phyloP scores from a whole-genome alignment of 2,329 filamentous ascomycete genomes.

The Colletotrichum eremochloae region DNA sequence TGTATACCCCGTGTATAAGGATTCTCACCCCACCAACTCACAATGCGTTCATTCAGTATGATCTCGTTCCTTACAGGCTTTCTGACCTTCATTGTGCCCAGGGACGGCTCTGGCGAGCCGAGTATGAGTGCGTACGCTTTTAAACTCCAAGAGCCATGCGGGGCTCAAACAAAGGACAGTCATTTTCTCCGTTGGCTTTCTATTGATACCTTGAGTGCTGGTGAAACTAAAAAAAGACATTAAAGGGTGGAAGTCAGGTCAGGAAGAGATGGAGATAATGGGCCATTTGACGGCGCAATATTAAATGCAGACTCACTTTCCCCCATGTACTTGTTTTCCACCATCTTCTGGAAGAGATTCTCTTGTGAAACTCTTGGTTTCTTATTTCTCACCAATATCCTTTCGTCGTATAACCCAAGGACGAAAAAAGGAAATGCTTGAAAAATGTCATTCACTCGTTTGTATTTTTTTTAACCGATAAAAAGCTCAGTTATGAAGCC shows the following conservation, averaged over 20 bases:
- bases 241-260: too few relatives aligned
- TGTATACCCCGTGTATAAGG: accelerated
- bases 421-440: neutral
- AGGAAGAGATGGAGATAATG: too few relatives aligned
- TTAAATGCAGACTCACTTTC: too few relatives aligned
- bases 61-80: neutral
- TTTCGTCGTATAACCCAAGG: neutral
- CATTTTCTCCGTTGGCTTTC: too few relatives aligned
- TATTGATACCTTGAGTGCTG: too few relatives aligned
- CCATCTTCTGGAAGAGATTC: neutral
- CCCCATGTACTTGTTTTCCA: too few relatives aligned
- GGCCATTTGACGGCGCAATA: too few relatives aligned
- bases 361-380: neutral
- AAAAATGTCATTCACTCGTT: constrained; percentile 19
- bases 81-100: too few relatives aligned
- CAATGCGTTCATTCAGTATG: neutral
- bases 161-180: too few relatives aligned
- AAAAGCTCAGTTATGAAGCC: constrained; percentile 15
- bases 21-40: neutral
- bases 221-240: too few relatives aligned
- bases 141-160: neutral
- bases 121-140: neutral
- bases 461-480: constrained; percentile 14
- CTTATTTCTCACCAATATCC: neutral
- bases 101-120: neutral